These are phyloP conservation scores for Arachnomyces sp. DNA, from an alignment of 2,329 filamentous ascomycete genomes.

Conservation along the genomic window DNA sequence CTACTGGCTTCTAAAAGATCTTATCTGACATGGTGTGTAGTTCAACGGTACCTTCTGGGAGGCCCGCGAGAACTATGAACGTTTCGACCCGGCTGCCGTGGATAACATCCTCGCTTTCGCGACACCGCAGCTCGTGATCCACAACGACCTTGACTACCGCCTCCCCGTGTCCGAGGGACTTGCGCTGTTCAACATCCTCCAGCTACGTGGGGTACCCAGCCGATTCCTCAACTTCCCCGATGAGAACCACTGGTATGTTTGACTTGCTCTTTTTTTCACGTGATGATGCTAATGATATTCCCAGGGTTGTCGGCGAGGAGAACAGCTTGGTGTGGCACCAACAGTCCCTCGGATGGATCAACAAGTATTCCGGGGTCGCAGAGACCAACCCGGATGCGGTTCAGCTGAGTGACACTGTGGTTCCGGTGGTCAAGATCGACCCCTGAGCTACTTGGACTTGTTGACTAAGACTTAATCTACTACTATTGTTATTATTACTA, in stretches of 20 bases:
- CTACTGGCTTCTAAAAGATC: background rate
- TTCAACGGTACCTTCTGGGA: slow-evolving; percentile 44
- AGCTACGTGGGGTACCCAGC: slow-evolving; percentile 63
- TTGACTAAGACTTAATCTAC: no score
- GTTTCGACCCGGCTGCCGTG: slow-evolving; percentile 56
- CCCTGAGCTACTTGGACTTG: background rate
- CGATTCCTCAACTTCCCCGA: slow-evolving; percentile 71
- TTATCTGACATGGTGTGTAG: slow-evolving; percentile 14
- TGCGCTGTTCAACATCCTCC: slow-evolving; percentile 71
- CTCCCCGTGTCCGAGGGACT: slow-evolving; percentile 72
- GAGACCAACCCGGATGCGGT: slow-evolving; percentile 22
- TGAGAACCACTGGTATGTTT: slow-evolving; percentile 51
- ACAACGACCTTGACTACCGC: slow-evolving; percentile 80
- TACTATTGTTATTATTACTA: no score
- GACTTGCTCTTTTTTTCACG: background rate
- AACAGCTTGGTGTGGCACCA: slow-evolving; percentile 85
- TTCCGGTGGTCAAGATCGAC: slow-evolving; percentile 23
- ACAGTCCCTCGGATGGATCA: slow-evolving; percentile 68
- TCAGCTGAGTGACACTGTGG: slow-evolving; percentile 24
- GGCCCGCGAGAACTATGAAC: slow-evolving; percentile 55
- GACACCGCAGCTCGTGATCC: slow-evolving; percentile 76
- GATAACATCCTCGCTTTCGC: slow-evolving; percentile 58
- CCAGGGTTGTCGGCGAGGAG: slow-evolving; percentile 77
- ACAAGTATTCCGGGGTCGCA: slow-evolving; percentile 38
- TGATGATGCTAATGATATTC: background rate